Conservation (phyloP, 345 rosid species). For the Ceriops zippeliana region DNA sequence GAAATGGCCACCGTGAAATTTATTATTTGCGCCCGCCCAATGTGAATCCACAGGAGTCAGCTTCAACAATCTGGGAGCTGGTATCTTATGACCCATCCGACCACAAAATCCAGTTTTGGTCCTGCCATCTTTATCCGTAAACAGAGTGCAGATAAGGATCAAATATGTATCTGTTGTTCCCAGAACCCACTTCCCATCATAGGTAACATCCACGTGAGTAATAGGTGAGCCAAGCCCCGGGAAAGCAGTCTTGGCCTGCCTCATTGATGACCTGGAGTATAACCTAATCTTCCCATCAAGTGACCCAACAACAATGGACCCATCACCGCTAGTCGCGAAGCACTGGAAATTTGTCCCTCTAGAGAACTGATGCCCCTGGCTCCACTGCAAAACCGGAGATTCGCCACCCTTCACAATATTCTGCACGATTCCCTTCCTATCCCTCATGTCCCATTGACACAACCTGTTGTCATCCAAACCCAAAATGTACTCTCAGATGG, state of each 20-base stretch:
- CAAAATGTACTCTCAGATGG: slow-evolving; percentile 89
- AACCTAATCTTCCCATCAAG: slow-evolving; percentile 90
- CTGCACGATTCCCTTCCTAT: slow-evolving; percentile 76
- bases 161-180: slow-evolving; percentile 87
- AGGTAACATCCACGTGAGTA: slow-evolving; percentile 85
- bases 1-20: slow-evolving; percentile 89
- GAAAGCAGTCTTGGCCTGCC: slow-evolving; percentile 91
- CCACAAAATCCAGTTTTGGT: slow-evolving; percentile 86
- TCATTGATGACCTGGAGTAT: slow-evolving; percentile 81
- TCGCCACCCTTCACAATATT: slow-evolving; percentile 41
- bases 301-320: slow-evolving; percentile 87
- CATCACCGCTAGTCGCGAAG: slow-evolving; percentile 91
- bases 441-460: slow-evolving; percentile 99
- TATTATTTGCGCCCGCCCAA: slow-evolving; percentile 75
- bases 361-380: slow-evolving; percentile 90
- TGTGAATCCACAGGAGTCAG: slow-evolving; percentile 86
- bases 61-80: slow-evolving; percentile 91
- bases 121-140: slow-evolving; percentile 83
- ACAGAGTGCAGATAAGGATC: slow-evolving; percentile 84
- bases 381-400: slow-evolving; percentile 80
- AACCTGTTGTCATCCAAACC: slow-evolving; percentile 92
- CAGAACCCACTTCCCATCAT: slow-evolving; percentile 91
- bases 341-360: slow-evolving; percentile 95
- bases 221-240: slow-evolving; percentile 95
- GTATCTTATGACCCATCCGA: slow-evolving; percentile 90